Percentiles rank a stretch among this genome's conserved stretches.
These are phyloP conservation scores for Tetrastigma voinierianum DNA, from an alignment of 164 flowering plant genomes.

Conservation along the genomic window DNA sequence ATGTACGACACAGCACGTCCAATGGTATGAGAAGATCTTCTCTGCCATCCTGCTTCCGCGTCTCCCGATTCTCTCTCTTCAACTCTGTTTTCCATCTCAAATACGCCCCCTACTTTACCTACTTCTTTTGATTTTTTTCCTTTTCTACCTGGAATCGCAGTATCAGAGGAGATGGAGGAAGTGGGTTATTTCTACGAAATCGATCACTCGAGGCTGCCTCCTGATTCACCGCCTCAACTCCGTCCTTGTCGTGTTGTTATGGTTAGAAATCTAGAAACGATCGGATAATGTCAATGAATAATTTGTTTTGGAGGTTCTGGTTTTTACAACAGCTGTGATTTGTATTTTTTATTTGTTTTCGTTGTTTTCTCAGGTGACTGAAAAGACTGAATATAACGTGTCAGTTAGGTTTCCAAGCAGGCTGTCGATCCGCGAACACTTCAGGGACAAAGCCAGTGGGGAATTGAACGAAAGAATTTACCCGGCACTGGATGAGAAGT, in stretches of 20 bases:
- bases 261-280: constrained; percentile 29
- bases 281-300: not conserved
- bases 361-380: constrained; percentile 35
- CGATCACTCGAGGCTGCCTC: constrained; percentile 50
- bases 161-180: constrained; percentile 23
- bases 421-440: too few species aligned
- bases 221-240: constrained; percentile 42
- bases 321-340: not conserved
- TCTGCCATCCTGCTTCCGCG: too few species aligned
- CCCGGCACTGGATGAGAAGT: constrained; percentile 51
- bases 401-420: too few species aligned
- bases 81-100: not conserved
- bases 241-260: constrained; percentile 42
- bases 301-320: not conserved
- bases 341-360: not conserved
- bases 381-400: too few species aligned
- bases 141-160: not conserved
- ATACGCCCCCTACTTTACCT: not conserved
- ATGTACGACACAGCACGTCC: constrained; percentile 3
- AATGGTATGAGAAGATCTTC: too few species aligned
- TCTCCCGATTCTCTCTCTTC: not conserved
- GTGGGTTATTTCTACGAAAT: constrained; percentile 57
- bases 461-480: too few species aligned
- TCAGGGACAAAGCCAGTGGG: too few species aligned
- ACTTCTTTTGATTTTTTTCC: not conserved